Percentiles rank a stretch among this genome's conserved stretches.
Evolutionary conservation across 176 grass and related monocot species (phyloP).

Genomic region (Puya raimondii): DNA sequence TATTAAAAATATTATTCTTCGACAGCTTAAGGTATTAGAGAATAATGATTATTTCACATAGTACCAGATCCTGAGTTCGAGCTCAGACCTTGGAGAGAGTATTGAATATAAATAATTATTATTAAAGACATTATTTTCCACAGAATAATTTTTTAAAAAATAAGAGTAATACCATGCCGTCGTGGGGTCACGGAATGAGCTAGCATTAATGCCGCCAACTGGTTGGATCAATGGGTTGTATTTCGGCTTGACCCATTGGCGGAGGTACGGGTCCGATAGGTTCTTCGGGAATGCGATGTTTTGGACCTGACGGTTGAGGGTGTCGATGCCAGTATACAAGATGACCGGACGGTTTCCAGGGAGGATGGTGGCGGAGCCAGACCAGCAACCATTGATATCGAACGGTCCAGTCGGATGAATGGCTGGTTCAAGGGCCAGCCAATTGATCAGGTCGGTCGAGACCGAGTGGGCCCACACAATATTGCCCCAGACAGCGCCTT

Average conservation of each 20-base stretch:
- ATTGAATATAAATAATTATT: too few relatives aligned
- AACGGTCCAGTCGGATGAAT: slow-evolving; percentile 49
- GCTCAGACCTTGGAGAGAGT: too few relatives aligned
- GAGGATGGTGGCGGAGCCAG: slow-evolving; percentile 55
- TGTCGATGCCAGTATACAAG: slow-evolving; percentile 65
- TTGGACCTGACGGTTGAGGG: slow-evolving; percentile 36
- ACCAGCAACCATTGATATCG: slow-evolving; percentile 63
- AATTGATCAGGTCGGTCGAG: slow-evolving; percentile 67
- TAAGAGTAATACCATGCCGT: slow-evolving; percentile 36
- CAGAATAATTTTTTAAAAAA: too few relatives aligned
- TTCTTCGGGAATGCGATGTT: slow-evolving; percentile 63
- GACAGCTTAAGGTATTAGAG: too few relatives aligned
- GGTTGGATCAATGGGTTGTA: slow-evolving; percentile 65
- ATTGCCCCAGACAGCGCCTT: slow-evolving; percentile 54
- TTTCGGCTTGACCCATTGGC: slow-evolving; percentile 52
- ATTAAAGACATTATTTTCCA: too few relatives aligned
- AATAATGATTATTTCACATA: too few relatives aligned
- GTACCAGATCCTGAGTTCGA: too few relatives aligned
- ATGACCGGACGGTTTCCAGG: slow-evolving; percentile 32
- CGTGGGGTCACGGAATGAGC: slow-evolving; percentile 62
- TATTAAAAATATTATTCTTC: too few relatives aligned
- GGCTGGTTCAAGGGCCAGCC: slow-evolving; percentile 36
- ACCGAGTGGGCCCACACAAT: slow-evolving; percentile 73
- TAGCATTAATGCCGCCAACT: slow-evolving; percentile 30
- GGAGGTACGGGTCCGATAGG: slow-evolving; percentile 57